Evolutionary conservation across 2,329 filamentous ascomycete genomes (phyloP).

Genomic region (Penicillium expansum): DNA sequence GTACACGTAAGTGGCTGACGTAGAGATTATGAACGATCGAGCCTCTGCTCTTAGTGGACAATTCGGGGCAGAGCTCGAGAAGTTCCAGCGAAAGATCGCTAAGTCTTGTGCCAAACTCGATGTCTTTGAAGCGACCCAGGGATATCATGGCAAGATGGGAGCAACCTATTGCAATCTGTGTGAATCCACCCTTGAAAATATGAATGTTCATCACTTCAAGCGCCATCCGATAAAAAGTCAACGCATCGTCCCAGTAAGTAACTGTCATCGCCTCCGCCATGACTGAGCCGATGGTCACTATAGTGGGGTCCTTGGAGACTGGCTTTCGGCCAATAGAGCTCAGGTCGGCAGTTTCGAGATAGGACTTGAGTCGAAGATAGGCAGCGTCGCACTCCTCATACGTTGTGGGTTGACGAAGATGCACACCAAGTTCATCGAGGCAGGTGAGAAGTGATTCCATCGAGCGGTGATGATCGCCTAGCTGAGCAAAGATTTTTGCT

Average conservation of each 20-base stretch:
- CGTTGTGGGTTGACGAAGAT: conserved; percentile 63
- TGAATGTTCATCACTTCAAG: conserved; percentile 58
- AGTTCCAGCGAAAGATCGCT: conserved; percentile 54
- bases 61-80: conserved; percentile 51
- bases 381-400: conserved; percentile 75
- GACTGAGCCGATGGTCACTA: conserved; percentile 52
- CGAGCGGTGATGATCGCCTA: conserved; percentile 67
- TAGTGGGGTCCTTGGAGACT: conserved; percentile 42
- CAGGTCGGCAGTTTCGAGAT: conserved; percentile 59
- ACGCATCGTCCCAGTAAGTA: conserved; percentile 59
- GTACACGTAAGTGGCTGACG: conserved; percentile 58
- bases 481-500: conserved; percentile 72
- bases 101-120: conserved; percentile 54
- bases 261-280: conserved; percentile 58
- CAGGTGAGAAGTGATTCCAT: conserved; percentile 69
- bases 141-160: conserved; percentile 57
- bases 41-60: conserved; percentile 56
- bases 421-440: conserved; percentile 65
- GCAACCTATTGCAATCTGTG: conserved; percentile 59
- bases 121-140: conserved; percentile 57
- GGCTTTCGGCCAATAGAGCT: conserved; percentile 39
- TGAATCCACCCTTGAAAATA: conserved; percentile 54
- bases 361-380: conserved; percentile 63
- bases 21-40: conserved; percentile 59
- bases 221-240: conserved; percentile 59